Evolutionary conservation across 805 yeast species (phyloP).

Genomic region (Cyberlindnera amylophila): DNA sequence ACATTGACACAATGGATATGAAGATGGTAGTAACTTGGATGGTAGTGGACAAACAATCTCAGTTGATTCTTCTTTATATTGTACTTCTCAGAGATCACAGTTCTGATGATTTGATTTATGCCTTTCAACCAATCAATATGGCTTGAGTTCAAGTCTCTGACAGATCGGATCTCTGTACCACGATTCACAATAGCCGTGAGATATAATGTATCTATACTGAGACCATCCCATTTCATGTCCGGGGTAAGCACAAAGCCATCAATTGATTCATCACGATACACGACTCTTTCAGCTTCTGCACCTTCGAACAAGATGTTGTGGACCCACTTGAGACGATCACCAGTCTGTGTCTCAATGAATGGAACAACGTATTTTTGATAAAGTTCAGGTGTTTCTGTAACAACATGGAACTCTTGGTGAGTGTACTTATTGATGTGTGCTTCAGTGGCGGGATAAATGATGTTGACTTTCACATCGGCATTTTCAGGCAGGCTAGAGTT

Average conservation of each 20-base stretch:
- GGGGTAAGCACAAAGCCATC: slow-evolving; percentile 77
- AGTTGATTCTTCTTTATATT: slow-evolving; percentile 50
- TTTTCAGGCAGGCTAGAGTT: slow-evolving; percentile 39
- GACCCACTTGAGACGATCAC: slow-evolving; percentile 86
- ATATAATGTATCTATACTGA: slow-evolving; percentile 64
- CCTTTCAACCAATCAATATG: slow-evolving; percentile 58
- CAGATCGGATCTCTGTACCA: slow-evolving; percentile 54
- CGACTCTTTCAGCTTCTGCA: slow-evolving; percentile 79
- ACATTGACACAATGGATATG: slow-evolving; percentile 87
- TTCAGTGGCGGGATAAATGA: slow-evolving; percentile 87
- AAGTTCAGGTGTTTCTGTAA: slow-evolving; percentile 77
- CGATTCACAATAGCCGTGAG: slow-evolving; percentile 73
- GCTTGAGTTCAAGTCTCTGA: slow-evolving; percentile 63
- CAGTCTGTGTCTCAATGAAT: slow-evolving; percentile 70
- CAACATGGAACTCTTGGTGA: slow-evolving; percentile 54
- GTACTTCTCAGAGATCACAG: slow-evolving; percentile 45
- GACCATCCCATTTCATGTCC: slow-evolving; percentile 95
- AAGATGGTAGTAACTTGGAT: slow-evolving; percentile 94
- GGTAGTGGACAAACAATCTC: slow-evolving; percentile 84
- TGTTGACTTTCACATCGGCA: slow-evolving; percentile 68
- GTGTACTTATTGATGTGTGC: slow-evolving; percentile 76
- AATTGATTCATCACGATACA: slow-evolving; percentile 42
- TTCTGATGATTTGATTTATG: slow-evolving; percentile 42
- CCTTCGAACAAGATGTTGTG: slow-evolving; percentile 75
- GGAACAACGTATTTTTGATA: slow-evolving; percentile 64